Base-by-base conservation (phyloP, 495 filamentous ascomycete species). In the Xylaria longipes region DNA sequence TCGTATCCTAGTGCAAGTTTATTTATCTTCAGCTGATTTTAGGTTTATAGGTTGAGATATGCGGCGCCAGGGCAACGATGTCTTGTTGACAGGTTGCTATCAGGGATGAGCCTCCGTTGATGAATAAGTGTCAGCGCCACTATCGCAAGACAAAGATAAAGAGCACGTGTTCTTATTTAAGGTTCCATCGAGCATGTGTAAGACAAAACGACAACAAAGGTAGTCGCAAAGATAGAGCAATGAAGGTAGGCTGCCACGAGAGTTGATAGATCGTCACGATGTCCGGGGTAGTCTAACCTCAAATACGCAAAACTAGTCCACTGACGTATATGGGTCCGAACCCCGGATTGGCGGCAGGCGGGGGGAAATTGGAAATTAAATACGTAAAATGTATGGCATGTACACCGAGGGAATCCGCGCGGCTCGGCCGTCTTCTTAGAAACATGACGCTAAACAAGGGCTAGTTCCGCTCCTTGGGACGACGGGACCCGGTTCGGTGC, bases 381-480 rank as follows among this genome's bases (percentile, higher is more conserved):
- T 58, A 68, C 66, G 66, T 68, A 68, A 68, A 68, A 58, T 22
- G 52, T 31, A 46, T 46, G 39, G 25, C 25, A 33, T 33, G 27
- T n/a, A 46, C 52, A 57, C 66, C 50, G 52, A 45, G 29, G 50
- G 25, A 45, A 68, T 68, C 52, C 50, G 66, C 66, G 50, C 66
- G 48, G 25, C 39, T 45, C 66, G 37, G 37, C 54, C 66, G 52
- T 45, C 31, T 43, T 25, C 12, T 43, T 9, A 43, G 22, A 9
- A 60, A 60, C 60, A 43, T 27, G 60, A 63, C 60, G 37, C 60
- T 63, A 63, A 29, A 25, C 14, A 43, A 12, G 60, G 60, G 60
- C 60, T 63, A 27, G 37, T 63, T 63, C 35, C 60, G 37, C 60
- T 14, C 6, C 37, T 63, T 60, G 9, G 7, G 37, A 25, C n/a